A percentile compares a stretch with the other conserved stretches of the same genome.
Conservation (phyloP, 305 asterid genomes). For the Rubia peregrina region DNA sequence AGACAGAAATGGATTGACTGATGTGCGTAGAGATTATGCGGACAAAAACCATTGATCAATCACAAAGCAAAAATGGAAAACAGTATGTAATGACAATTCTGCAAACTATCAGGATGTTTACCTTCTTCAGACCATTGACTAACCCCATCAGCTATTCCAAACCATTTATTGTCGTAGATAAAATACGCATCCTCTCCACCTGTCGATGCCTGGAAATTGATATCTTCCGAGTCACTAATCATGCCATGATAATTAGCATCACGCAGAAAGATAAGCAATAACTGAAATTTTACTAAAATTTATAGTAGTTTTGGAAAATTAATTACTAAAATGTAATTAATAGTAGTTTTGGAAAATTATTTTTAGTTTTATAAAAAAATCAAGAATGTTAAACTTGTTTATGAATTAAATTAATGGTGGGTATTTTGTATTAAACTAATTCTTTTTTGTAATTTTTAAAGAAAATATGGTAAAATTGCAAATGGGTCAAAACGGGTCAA, state of each 20-base stretch:
- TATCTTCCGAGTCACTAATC: conserved; percentile 49
- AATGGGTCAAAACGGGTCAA: too few relatives aligned
- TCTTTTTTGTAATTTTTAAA: not conserved
- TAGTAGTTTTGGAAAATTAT: too few relatives aligned
- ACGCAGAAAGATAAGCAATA: not conserved
- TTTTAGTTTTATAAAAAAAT: too few relatives aligned
- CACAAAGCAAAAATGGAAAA: not conserved
- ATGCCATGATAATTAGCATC: conserved; percentile 11
- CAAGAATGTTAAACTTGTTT: too few relatives aligned
- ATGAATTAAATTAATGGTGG: too few relatives aligned
- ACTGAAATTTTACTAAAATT: too few relatives aligned
- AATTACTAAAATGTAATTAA: too few relatives aligned
- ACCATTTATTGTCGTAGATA: conserved; percentile 56
- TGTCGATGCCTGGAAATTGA: conserved; percentile 86
- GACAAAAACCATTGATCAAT: not conserved
- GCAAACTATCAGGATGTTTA: conserved; percentile 20
- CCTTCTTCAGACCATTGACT: conserved; percentile 83
- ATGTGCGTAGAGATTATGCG: not conserved
- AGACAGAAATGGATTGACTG: conserved; percentile 11
- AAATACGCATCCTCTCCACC: conserved; percentile 98
- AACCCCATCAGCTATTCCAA: conserved; percentile 91
- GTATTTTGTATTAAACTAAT: too few relatives aligned
- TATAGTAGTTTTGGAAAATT: too few relatives aligned
- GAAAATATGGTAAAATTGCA: too few relatives aligned
- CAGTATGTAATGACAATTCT: not conserved